Evolutionary conservation across 1,284 basidiomycete species (phyloP), one percentile per base, ranked within the genome.

Genomic region (Phylloboletellus chloephorus): DNA sequence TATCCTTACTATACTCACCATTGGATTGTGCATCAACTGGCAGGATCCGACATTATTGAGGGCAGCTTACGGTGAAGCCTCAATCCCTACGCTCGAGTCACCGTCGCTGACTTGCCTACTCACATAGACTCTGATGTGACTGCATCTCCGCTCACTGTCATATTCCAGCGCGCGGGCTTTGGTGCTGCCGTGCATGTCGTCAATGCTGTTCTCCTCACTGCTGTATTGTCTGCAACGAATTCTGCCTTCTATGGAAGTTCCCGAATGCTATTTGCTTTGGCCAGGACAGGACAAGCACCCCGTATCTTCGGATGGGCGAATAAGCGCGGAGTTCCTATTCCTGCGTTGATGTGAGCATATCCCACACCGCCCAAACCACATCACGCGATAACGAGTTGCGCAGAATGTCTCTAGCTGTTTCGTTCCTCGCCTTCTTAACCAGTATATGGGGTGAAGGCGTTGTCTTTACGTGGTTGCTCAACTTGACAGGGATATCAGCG

Each of bases 401-500:
- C 39, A 74, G 73, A 7, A 56, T 70, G 52, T 63, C 73, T 6
- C 64, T 77, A 1, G 67, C 60, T 0, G 62, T 71, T 39, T 66
- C 59, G 16, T 78, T 49, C 60, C 73, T 67, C 56, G 77, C 60
- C 1, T 77, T 76, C 59, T 52, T 76, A 37, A 72, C 75, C 2
- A 72, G 71, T 1, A 72, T 77, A 39, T 78, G 75, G 74, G 72
- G 74, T 16, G 64, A 69, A 37, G 72, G 73, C 11, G 52, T 74
- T 43, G 72, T 73, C 31, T 77, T 78, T 49, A 71, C 69, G 3
- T 75, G 74, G 79, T 64, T 82, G 24, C 71, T 82, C 52, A 80
- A 82, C 55, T 65, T 87, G 37, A 79, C 78, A 5, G 76, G 82
- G 7, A 78, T 85, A 43, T 80, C 81, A 1, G 79, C 81, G 15